Base-by-base conservation (phyloP, 768 basidiomycete genomes). In the Pleurotus tuber-regium region DNA sequence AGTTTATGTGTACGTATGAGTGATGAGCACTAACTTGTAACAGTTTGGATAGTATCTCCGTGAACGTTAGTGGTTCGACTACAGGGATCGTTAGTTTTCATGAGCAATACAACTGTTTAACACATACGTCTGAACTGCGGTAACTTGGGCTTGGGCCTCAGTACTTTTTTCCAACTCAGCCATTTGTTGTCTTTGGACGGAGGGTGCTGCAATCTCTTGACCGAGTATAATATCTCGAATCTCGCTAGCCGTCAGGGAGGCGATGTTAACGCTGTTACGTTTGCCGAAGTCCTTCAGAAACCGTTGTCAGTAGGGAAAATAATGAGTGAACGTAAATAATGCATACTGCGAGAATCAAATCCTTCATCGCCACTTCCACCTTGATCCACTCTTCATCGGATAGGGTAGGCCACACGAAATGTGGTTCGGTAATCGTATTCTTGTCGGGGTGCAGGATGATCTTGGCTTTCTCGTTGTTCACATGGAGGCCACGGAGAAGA, bases 381-480 rank as follows among this genome's bases (percentile, higher is more conserved):
- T 96, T 94, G 70, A 99, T 96, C 96, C 96, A 98, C 61, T 97
- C 94, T 59, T 97, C 93, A 59, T 97, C 95, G 25, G 74, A 74
- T 52, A 98, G 75, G 1, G 92, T 87, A 8, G 96, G 96, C 95
- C 95, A 98, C 28, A 98, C 92, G 66, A 96, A 98, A 70, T 98
- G 95, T 33, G 94, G 89, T 67, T 98, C 92, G 2, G 97, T 98
- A 60, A 96, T 87, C 1, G 96, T 98, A 52, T 86, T 87, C 71
- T 97, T 96, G 75, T 98, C 95, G 0, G 97, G 97, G 58, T 95
- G 93, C 30, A 99, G 76, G 57, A 99, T 94, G 60, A 99, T 88
- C 78, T 99, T 99, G 23, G 97, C 94, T 75, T 99, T 99, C 67
- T 98, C 97, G 63, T 98, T 97, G 73, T 99, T 98, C 70, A 98